A percentile compares a stretch with the other conserved stretches of the same genome.
These are phyloP conservation scores for Plasmodium yoelii DNA, from an alignment of 169 alveolate species.

Conservation along the genomic window DNA sequence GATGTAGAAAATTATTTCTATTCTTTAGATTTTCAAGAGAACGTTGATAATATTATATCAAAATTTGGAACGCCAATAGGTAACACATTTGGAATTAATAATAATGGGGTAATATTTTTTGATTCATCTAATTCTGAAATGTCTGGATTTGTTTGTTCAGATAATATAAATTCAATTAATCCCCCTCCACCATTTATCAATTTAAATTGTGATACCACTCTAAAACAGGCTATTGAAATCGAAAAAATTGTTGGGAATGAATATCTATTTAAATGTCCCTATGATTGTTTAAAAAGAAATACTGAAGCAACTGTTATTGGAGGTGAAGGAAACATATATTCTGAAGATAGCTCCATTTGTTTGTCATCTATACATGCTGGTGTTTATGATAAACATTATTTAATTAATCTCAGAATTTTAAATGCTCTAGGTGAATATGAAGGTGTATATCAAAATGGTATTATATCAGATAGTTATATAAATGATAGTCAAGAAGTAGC, in stretches of 20 bases:
- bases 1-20: conserved; percentile 39
- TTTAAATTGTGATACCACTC: conserved; percentile 83
- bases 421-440: conserved; percentile 85
- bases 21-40: conserved; percentile 80
- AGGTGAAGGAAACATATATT: conserved; percentile 88
- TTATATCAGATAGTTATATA: conserved; percentile 82
- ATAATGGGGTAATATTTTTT: conserved; percentile 76
- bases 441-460: conserved; percentile 87
- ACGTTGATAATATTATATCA: conserved; percentile 54
- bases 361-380: conserved; percentile 91
- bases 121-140: conserved; percentile 84
- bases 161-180: conserved; percentile 77
- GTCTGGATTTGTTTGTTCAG: conserved; percentile 84
- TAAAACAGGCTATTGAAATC: conserved; percentile 81
- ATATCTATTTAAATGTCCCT: conserved; percentile 87
- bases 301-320: conserved; percentile 83
- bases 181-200: conserved; percentile 83
- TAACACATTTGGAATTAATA: conserved; percentile 79
- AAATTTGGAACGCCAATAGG: conserved; percentile 60
- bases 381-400: conserved; percentile 78
- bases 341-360: conserved; percentile 89
- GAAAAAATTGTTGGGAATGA: conserved; percentile 87
- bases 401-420: conserved; percentile 79
- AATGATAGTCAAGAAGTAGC: conserved; percentile 81
- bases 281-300: conserved; percentile 87